phyloP scores from a whole-genome alignment of 768 basidiomycete genomes.

The Naganishia onofrii region DNA sequence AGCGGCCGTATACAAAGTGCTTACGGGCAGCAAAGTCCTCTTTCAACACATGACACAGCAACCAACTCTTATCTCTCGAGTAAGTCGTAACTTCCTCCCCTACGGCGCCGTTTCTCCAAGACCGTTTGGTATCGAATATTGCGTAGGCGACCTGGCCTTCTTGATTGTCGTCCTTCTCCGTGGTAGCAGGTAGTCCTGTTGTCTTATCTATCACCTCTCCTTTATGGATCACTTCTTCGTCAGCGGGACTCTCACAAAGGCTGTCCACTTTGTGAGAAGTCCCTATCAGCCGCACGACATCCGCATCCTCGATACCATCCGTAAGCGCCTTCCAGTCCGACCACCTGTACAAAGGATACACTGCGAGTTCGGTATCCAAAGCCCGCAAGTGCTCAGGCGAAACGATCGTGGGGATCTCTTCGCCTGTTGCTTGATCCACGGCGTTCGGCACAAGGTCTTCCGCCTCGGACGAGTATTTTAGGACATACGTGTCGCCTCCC shows the following conservation, averaged over 20 bases:
- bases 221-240: constrained; percentile 36
- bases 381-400: constrained; percentile 50
- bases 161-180: constrained; percentile 10
- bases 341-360: constrained; percentile 49
- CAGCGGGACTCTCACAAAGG: constrained; percentile 35
- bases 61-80: constrained; percentile 54
- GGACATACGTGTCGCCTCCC: constrained; percentile 37
- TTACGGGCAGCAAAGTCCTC: constrained; percentile 43
- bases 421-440: constrained; percentile 16
- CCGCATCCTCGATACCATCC: constrained; percentile 35
- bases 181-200: constrained; percentile 22
- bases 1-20: constrained; percentile 24
- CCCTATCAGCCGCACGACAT: constrained; percentile 47
- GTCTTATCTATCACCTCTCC: constrained; percentile 11
- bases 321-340: constrained; percentile 45
- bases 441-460: constrained; percentile 38
- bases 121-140: constrained; percentile 49
- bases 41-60: constrained; percentile 43
- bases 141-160: constrained; percentile 41
- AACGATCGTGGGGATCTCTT: constrained; percentile 35
- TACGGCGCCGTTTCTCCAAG: constrained; percentile 52
- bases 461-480: constrained; percentile 40
- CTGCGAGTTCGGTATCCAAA: constrained; percentile 51
- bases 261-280: constrained; percentile 43
- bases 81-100: constrained; percentile 52